Percentiles rank a stretch among this genome's conserved stretches.
Evolutionary conservation across 495 filamentous ascomycete species (phyloP).

Genomic region (Podospora pseudoanserina): DNA sequence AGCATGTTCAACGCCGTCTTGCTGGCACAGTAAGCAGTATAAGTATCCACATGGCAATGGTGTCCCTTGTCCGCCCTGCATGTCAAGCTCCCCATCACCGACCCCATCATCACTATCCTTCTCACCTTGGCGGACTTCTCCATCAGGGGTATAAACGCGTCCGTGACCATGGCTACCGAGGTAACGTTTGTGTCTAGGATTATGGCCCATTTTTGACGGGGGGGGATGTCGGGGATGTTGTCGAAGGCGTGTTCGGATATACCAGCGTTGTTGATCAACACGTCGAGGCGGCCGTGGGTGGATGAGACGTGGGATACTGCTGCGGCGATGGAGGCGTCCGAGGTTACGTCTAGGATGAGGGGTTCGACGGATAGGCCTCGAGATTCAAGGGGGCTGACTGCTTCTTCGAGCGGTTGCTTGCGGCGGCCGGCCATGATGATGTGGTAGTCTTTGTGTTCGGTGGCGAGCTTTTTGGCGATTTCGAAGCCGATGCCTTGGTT

Average conservation of each 20-base stretch:
- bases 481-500: constrained; percentile 49
- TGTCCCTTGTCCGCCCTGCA: neutral
- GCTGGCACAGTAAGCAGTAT: constrained; percentile 28
- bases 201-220: neutral
- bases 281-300: constrained; percentile 47
- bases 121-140: constrained; percentile 33
- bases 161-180: constrained; percentile 36
- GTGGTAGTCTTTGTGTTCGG: constrained; percentile 34
- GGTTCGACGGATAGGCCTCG: constrained; percentile 15
- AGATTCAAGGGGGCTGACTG: constrained; percentile 16
- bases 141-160: constrained; percentile 46
- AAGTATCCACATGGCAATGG: neutral
- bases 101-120: constrained; percentile 44
- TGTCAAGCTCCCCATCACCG: constrained; percentile 34
- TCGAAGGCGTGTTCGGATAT: constrained; percentile 6
- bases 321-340: constrained; percentile 49
- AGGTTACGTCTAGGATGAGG: constrained; percentile 45
- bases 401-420: constrained; percentile 25
- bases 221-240: neutral
- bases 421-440: constrained; percentile 36
- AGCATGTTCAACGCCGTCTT: constrained; percentile 47
- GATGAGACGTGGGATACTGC: constrained; percentile 35
- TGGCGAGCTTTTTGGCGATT: constrained; percentile 38
- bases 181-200: constrained; percentile 44
- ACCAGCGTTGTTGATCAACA: constrained; percentile 53